These are phyloP conservation scores for Isochrysis galbana DNA, from an alignment of 78 protist genomes.

Conservation along the genomic window DNA sequence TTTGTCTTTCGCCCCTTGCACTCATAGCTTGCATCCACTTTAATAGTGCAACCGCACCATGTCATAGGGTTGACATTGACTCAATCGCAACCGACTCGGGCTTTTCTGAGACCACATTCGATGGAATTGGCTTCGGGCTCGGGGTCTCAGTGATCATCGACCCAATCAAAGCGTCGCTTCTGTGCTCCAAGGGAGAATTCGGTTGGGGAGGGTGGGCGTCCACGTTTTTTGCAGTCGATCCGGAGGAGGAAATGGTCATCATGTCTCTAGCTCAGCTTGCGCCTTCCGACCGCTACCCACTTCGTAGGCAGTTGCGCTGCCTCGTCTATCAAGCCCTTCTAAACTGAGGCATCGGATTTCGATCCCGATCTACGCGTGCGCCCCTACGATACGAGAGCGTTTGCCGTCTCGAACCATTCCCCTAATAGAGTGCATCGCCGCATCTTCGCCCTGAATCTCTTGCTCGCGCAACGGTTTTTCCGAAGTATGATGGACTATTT, in stretches of 20 bases:
- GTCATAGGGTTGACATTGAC: not conserved
- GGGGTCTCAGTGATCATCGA: not conserved
- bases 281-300: not conserved
- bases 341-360: too few relatives aligned
- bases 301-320: not conserved
- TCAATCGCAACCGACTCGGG: not conserved
- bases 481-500: too few relatives aligned
- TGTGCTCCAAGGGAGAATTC: not conserved
- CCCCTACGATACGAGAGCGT: too few relatives aligned
- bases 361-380: too few relatives aligned
- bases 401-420: too few relatives aligned
- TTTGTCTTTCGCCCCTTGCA: too few relatives aligned
- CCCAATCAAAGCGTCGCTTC: not conserved
- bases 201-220: not conserved
- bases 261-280: not conserved
- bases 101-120: not conserved
- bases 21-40: too few relatives aligned
- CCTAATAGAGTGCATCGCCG: too few relatives aligned
- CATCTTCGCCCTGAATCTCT: too few relatives aligned
- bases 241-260: not conserved
- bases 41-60: too few relatives aligned
- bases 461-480: too few relatives aligned
- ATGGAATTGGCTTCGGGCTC: not conserved
- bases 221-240: not conserved
- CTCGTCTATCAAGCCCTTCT: not conserved